A percentile compares a stretch with the other conserved stretches of the same genome.
Evolutionary conservation across 495 filamentous ascomycete genomes (phyloP).

Genomic region (Talaromyces adpressus): DNA sequence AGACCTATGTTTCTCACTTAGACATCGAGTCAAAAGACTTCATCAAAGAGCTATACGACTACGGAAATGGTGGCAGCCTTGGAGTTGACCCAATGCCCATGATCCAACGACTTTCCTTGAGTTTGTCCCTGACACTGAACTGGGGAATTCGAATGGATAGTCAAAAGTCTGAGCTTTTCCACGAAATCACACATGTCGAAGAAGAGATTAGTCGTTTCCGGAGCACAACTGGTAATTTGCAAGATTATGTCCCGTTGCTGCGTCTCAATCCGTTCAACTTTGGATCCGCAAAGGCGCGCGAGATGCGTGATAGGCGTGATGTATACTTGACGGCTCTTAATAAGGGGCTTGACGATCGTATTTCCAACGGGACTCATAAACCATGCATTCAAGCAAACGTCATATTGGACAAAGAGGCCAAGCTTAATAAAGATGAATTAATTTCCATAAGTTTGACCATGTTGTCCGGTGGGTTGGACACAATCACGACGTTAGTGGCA

Average conservation of each 20-base stretch:
- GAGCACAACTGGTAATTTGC: slow-evolving; percentile 54
- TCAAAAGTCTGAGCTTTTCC: slow-evolving; percentile 49
- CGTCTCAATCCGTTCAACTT: slow-evolving; percentile 49
- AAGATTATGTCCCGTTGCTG: slow-evolving; percentile 58
- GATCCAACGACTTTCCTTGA: slow-evolving; percentile 52
- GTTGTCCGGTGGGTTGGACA: slow-evolving; percentile 56
- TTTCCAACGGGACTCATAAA: slow-evolving; percentile 51
- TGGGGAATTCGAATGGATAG: slow-evolving; percentile 54
- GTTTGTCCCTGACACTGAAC: slow-evolving; percentile 53
- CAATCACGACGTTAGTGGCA: slow-evolving; percentile 54
- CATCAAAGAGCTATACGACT: slow-evolving; percentile 49
- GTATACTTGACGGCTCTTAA: slow-evolving; percentile 50
- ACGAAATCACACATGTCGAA: slow-evolving; percentile 58
- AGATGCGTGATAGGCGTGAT: slow-evolving; percentile 53
- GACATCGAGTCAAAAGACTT: slow-evolving; percentile 55
- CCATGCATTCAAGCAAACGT: slow-evolving; percentile 62
- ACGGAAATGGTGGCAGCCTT: slow-evolving; percentile 43
- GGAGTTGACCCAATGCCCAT: slow-evolving; percentile 54
- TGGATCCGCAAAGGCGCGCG: slow-evolving; percentile 42
- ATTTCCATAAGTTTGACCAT: slow-evolving; percentile 57
- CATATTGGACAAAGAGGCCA: slow-evolving; percentile 53
- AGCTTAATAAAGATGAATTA: slow-evolving; percentile 52
- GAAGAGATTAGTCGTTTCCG: slow-evolving; percentile 52
- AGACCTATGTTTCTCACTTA: slow-evolving; percentile 53
- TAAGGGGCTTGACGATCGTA: slow-evolving; percentile 45